Evolutionary conservation across 345 rosid species (phyloP).

Genomic region (Angophora floribunda): DNA sequence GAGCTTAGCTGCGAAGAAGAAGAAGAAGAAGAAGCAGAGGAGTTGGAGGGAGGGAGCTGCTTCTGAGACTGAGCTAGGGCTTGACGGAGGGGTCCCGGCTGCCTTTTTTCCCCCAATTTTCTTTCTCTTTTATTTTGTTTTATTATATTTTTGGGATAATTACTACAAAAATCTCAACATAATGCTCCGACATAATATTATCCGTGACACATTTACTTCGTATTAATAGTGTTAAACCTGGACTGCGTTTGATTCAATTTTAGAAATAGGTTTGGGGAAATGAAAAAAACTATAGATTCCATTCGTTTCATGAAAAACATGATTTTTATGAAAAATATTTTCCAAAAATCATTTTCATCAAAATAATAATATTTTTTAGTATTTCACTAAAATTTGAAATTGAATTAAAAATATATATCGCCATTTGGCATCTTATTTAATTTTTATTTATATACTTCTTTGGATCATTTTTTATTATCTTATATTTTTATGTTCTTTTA

Average conservation of each 20-base stretch:
- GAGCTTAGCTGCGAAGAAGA: background rate
- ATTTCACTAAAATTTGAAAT: too few relatives aligned
- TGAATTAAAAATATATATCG: too few relatives aligned
- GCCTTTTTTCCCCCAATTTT: background rate
- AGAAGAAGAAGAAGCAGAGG: background rate
- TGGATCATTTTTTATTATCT: too few relatives aligned
- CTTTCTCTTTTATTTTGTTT: background rate
- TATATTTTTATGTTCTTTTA: too few relatives aligned
- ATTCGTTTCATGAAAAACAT: too few relatives aligned
- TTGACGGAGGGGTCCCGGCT: background rate
- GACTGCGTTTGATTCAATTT: background rate
- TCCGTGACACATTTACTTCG: background rate
- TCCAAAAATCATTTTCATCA: too few relatives aligned
- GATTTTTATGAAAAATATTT: too few relatives aligned
- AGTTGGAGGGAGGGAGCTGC: background rate
- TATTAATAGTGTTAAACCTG: too few relatives aligned
- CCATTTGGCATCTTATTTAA: too few relatives aligned
- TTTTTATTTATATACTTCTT: too few relatives aligned
- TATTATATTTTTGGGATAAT: background rate
- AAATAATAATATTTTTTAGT: too few relatives aligned
- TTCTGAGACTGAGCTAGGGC: background rate
- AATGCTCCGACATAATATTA: background rate
- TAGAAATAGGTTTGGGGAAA: fast-evolving
- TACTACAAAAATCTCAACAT: background rate
- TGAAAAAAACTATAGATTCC: too few relatives aligned